phyloP scores from a whole-genome alignment of 129 eudicot genomes.

The Tagetes patula region DNA sequence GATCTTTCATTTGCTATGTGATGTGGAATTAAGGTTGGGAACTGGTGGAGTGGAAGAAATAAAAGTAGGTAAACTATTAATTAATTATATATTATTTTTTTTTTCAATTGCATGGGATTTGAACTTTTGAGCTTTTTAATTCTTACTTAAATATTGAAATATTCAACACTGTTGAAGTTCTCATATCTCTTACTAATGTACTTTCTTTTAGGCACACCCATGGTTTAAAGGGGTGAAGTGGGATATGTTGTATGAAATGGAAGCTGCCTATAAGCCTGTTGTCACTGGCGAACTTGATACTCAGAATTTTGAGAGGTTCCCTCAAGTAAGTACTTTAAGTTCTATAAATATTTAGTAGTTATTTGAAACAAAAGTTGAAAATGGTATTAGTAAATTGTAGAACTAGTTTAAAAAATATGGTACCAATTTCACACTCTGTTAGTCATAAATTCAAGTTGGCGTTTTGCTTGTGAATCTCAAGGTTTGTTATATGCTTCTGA shows the following conservation, averaged over 20 bases:
- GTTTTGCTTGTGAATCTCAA: neutral
- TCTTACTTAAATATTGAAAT: neutral
- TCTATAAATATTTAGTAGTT: neutral
- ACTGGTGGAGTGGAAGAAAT: slow-evolving; percentile 88
- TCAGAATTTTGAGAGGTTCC: slow-evolving; percentile 85
- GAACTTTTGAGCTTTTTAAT: slow-evolving; percentile 2
- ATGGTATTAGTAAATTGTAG: slow-evolving; percentile 13
- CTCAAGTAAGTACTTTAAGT: slow-evolving; percentile 52
- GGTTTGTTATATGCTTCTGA: neutral
- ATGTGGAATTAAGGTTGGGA: slow-evolving; percentile 82
- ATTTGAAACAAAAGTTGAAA: slow-evolving; percentile 1
- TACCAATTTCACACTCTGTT: neutral
- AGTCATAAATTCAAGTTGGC: neutral
- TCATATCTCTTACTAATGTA: slow-evolving; percentile 3
- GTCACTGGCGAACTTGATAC: slow-evolving; percentile 88
- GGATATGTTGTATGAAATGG: slow-evolving; percentile 80
- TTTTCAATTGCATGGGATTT: neutral
- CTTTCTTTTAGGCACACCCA: slow-evolving; percentile 58
- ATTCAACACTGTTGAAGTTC: neutral
- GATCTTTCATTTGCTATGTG: slow-evolving; percentile 71
- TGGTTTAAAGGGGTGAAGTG: slow-evolving; percentile 71
- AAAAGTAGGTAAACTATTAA: slow-evolving; percentile 44
- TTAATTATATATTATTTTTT: neutral
- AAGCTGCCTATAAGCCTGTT: slow-evolving; percentile 87
- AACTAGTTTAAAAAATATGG: slow-evolving; percentile 23